phyloP scores from a whole-genome alignment of 2,329 filamentous ascomycete genomes.

The Verticillium longisporum region DNA sequence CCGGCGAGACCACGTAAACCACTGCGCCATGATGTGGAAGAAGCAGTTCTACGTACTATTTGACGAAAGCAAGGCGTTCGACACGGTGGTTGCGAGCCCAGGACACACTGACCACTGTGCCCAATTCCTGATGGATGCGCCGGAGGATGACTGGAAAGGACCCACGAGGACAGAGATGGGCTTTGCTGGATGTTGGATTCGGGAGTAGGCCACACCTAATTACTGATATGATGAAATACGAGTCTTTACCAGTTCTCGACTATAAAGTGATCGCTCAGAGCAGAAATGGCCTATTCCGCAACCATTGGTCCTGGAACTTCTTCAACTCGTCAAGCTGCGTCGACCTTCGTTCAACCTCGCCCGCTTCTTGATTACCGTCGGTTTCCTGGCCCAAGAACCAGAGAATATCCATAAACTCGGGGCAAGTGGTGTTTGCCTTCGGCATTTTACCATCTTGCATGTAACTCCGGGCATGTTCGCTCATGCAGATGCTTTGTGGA shows the following conservation, averaged over 20 bases:
- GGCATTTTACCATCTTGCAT: slow-evolving; percentile 39
- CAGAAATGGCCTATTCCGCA: too few relatives aligned
- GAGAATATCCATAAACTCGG: not conserved
- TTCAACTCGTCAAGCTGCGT: too few relatives aligned
- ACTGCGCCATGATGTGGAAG: slow-evolving; percentile 19
- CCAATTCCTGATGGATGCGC: slow-evolving; percentile 17
- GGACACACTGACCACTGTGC: slow-evolving; percentile 20
- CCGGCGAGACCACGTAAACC: slow-evolving; percentile 17
- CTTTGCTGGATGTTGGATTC: slow-evolving; percentile 9
- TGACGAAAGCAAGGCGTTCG: slow-evolving; percentile 13
- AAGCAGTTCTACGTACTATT: slow-evolving; percentile 17
- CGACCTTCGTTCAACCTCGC: too few relatives aligned
- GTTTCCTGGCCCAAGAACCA: not conserved
- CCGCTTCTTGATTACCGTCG: not conserved
- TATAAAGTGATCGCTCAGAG: too few relatives aligned
- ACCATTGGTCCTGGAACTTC: too few relatives aligned
- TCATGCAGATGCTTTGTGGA: not conserved
- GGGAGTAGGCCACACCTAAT: not conserved
- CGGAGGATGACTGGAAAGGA: slow-evolving; percentile 11
- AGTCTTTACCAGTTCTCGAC: not conserved
- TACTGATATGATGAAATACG: not conserved
- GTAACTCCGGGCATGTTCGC: slow-evolving; percentile 27
- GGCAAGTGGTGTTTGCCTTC: not conserved
- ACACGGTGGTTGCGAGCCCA: slow-evolving; percentile 14
- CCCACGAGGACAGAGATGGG: slow-evolving; percentile 11